Percentiles rank a stretch among this genome's conserved stretches.
Conservation (phyloP, 2,329 filamentous ascomycete species). For the Pezicula radicicola region DNA sequence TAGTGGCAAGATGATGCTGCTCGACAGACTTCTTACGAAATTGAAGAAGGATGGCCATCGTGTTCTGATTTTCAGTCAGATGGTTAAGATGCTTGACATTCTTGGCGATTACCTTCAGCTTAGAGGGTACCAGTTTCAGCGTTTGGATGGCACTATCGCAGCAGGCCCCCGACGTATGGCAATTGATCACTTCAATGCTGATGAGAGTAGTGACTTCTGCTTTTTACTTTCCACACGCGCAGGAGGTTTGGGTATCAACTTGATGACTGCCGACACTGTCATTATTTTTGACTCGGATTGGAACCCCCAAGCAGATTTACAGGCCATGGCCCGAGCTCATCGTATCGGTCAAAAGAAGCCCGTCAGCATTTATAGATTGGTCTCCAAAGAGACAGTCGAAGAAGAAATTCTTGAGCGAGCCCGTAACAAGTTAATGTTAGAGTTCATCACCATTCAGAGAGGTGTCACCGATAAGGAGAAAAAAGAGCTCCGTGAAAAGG, state of each 20-base stretch:
- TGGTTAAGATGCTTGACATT: conserved; percentile 98
- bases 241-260: conserved; percentile 95
- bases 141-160: conserved; percentile 91
- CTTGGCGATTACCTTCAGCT: conserved; percentile 90
- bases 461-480: conserved; percentile 93
- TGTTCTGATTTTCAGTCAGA: conserved; percentile 97
- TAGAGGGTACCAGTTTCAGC: conserved; percentile 92
- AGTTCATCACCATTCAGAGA: conserved; percentile 95
- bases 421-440: conserved; percentile 94
- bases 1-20: conserved; percentile 99
- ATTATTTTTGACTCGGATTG: conserved; percentile 98
- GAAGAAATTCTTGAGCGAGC: conserved; percentile 96
- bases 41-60: conserved; percentile 91
- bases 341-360: conserved; percentile 95
- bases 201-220: conserved; percentile 91
- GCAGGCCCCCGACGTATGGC: conserved; percentile 85
- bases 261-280: conserved; percentile 98
- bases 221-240: conserved; percentile 94
- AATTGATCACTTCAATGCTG: conserved; percentile 98
- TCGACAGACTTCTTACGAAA: conserved; percentile 93
- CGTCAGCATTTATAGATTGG: conserved; percentile 92
- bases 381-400: conserved; percentile 97
- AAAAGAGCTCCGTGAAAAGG: conserved; percentile 71
- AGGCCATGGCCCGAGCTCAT: conserved; percentile 97
- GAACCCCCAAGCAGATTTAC: conserved; percentile 97